phyloP scores from a whole-genome alignment of 441 rosid species.

The Cnidoscolus chayamansa region DNA sequence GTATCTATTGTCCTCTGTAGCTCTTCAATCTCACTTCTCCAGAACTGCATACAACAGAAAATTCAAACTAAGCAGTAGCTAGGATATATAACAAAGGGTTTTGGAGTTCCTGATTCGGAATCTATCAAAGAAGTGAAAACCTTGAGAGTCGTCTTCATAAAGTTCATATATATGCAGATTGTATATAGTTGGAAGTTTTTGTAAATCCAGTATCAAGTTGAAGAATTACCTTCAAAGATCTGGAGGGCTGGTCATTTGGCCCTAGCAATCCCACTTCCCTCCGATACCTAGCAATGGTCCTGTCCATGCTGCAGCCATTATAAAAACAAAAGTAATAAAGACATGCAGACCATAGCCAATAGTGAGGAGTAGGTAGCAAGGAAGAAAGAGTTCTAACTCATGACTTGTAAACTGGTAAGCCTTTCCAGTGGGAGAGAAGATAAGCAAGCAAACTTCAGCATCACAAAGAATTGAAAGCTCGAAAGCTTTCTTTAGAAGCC shows the following conservation, averaged over 20 bases:
- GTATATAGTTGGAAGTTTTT: background rate
- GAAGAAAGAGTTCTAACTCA: conserved; percentile 28
- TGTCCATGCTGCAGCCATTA: conserved; percentile 37
- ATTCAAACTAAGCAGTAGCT: background rate
- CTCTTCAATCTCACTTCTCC: conserved; percentile 47
- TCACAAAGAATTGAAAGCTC: conserved; percentile 69
- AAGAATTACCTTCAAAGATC: conserved; percentile 39
- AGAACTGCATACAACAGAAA: conserved; percentile 31
- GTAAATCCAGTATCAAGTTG: no score
- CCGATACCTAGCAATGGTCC: conserved; percentile 39
- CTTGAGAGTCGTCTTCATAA: no score
- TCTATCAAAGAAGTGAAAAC: no score
- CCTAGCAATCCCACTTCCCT: conserved; percentile 36
- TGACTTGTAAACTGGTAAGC: conserved; percentile 51
- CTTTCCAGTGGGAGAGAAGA: conserved; percentile 64
- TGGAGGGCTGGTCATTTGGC: conserved; percentile 24
- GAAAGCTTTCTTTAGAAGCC: conserved; percentile 55
- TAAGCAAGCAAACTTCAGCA: conserved; percentile 56
- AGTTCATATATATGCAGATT: background rate
- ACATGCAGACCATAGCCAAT: background rate
- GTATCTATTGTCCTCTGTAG: conserved; percentile 31
- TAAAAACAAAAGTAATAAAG: background rate
- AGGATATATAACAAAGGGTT: background rate
- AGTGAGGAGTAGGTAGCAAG: background rate
- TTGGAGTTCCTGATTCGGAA: no score